phyloP scores from a whole-genome alignment of 78 protist species.

The Dictyostelium capitatum region DNA sequence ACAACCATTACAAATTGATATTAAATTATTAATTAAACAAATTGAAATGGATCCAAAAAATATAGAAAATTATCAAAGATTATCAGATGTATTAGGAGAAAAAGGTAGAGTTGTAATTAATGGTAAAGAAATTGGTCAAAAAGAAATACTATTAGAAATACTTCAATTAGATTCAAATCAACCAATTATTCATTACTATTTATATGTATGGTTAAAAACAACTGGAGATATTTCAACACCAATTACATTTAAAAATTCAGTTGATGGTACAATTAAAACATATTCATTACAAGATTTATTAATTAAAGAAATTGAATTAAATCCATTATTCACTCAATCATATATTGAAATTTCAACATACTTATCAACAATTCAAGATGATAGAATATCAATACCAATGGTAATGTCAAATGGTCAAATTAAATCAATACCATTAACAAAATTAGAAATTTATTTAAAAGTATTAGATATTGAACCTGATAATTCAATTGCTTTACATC shows the following conservation, averaged over 20 bases:
- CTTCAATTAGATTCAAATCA: neutral
- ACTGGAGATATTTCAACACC: neutral
- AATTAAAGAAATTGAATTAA: neutral
- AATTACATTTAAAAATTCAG: neutral
- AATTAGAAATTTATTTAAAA: neutral
- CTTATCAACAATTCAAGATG: neutral
- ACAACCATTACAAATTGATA: neutral
- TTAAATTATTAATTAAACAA: neutral
- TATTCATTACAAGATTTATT: neutral
- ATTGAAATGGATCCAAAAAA: neutral
- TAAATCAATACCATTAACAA: neutral
- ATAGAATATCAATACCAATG: neutral
- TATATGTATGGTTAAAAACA: neutral
- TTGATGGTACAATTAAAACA: neutral
- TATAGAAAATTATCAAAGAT: slow-evolving; percentile 5
- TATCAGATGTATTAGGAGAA: neutral
- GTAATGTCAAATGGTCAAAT: neutral
- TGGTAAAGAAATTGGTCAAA: slow-evolving; percentile 13
- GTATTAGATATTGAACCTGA: neutral
- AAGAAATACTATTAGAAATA: neutral
- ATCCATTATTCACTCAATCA: neutral
- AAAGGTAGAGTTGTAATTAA: neutral
- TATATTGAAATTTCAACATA: neutral
- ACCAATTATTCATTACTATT: neutral
- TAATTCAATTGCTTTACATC: neutral